Evolutionary conservation across 2,329 filamentous ascomycete species (phyloP).

Genomic region (Fusarium subglutinans): DNA sequence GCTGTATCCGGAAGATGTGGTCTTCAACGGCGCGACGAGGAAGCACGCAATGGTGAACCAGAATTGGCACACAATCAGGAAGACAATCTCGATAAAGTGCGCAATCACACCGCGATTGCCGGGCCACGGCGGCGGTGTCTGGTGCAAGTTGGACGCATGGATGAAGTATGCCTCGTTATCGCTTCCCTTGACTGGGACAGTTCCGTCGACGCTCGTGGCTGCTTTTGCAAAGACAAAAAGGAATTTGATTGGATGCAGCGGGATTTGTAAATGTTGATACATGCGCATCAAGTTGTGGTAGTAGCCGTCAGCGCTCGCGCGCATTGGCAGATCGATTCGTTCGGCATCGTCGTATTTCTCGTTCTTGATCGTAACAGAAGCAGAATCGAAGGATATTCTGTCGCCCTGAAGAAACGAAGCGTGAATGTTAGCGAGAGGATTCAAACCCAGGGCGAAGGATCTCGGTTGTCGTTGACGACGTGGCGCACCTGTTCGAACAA

Average conservation of each 20-base stretch:
- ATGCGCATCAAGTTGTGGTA: constrained; percentile 65
- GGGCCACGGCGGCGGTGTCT: constrained; percentile 54
- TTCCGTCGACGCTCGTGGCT: constrained; percentile 11
- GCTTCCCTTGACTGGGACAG: constrained; percentile 12
- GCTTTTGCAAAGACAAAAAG: constrained; percentile 60
- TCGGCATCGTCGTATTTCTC: constrained; percentile 44
- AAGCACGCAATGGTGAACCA: constrained; percentile 66
- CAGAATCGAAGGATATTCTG: constrained; percentile 50
- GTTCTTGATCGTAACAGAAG: constrained; percentile 50
- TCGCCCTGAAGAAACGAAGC: constrained; percentile 39
- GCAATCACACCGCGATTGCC: constrained; percentile 48
- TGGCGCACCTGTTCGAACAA: constrained; percentile 50
- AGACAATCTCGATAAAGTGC: constrained; percentile 55
- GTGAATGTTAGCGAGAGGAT: background rate
- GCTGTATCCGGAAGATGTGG: background rate
- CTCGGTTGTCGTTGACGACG: background rate
- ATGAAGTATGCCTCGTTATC: constrained; percentile 56
- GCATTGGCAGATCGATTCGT: constrained; percentile 53
- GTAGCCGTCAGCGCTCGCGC: constrained; percentile 54
- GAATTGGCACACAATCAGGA: constrained; percentile 58
- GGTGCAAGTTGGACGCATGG: constrained; percentile 64
- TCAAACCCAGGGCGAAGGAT: background rate
- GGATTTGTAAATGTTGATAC: constrained; percentile 63
- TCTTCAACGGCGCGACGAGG: constrained; percentile 49
- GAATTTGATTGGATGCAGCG: constrained; percentile 60